phyloP scores from a whole-genome alignment of 2,329 filamentous ascomycete species.

The Clonostachys solani region DNA sequence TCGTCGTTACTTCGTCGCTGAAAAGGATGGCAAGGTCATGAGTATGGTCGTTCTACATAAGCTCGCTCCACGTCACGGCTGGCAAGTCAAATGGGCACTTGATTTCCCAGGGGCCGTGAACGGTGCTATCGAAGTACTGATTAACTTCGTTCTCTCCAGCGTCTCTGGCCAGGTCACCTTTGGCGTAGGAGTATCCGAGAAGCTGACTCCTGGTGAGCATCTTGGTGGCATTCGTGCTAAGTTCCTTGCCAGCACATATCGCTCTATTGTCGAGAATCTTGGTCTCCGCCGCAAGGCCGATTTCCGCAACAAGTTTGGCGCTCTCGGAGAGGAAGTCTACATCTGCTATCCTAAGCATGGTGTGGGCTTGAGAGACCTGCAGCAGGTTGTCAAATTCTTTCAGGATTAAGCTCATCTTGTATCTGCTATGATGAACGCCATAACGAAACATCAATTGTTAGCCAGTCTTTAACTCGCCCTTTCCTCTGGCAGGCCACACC shows the following conservation, averaged over 20 bases:
- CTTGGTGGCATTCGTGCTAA: slow-evolving; percentile 75
- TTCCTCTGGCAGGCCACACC: too few relatives aligned
- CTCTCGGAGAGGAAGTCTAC: slow-evolving; percentile 77
- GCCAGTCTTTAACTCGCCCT: too few relatives aligned
- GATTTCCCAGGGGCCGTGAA: slow-evolving; percentile 87
- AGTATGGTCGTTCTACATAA: slow-evolving; percentile 81
- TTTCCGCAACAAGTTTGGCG: slow-evolving; percentile 88
- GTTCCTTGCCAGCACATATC: slow-evolving; percentile 79
- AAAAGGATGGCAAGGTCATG: slow-evolving; percentile 68
- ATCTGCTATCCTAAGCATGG: slow-evolving; percentile 88
- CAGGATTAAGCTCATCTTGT: slow-evolving; percentile 51
- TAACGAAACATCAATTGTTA: too few relatives aligned
- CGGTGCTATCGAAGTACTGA: slow-evolving; percentile 80
- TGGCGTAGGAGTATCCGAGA: slow-evolving; percentile 73
- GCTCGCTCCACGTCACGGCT: slow-evolving; percentile 75
- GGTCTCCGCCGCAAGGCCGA: slow-evolving; percentile 80
- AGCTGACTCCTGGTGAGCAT: slow-evolving; percentile 75
- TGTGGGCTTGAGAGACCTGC: slow-evolving; percentile 74
- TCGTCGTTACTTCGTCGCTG: slow-evolving; percentile 79
- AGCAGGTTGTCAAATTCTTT: slow-evolving; percentile 88
- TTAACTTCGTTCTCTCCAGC: slow-evolving; percentile 60
- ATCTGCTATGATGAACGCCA: too few relatives aligned
- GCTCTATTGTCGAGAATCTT: slow-evolving; percentile 76
- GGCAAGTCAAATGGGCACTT: slow-evolving; percentile 95
- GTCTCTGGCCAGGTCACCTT: slow-evolving; percentile 68